phyloP scores from a whole-genome alignment of 257 asterid species.

The Leonotis leonurus region DNA sequence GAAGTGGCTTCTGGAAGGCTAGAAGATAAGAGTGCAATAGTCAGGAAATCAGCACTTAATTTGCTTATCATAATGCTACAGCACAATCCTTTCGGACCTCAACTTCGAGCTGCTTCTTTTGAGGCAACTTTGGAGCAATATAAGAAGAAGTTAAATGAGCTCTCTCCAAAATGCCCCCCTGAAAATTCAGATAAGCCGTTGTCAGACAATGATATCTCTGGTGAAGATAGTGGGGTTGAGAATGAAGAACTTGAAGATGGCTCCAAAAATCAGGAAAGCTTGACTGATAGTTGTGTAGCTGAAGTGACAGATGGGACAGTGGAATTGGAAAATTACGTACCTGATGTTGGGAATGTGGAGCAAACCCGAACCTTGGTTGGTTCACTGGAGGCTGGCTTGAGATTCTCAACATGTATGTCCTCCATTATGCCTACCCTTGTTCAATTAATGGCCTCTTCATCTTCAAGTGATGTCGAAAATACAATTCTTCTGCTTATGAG shows the following conservation, averaged over 20 bases:
- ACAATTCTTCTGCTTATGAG: slow-evolving; percentile 93
- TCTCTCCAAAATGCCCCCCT: slow-evolving; percentile 42
- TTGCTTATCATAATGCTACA: slow-evolving; percentile 87
- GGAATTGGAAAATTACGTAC: slow-evolving; percentile 54
- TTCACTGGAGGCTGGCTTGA: slow-evolving; percentile 87
- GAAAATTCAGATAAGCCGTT: slow-evolving; percentile 30
- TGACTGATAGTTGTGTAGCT: slow-evolving; percentile 64
- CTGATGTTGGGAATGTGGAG: slow-evolving; percentile 90
- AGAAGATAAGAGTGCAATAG: slow-evolving; percentile 98
- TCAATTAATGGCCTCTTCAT: slow-evolving; percentile 95
- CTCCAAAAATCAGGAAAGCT: slow-evolving; percentile 40
- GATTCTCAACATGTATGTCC: slow-evolving; percentile 77
- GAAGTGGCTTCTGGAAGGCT: slow-evolving; percentile 88
- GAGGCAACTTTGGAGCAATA: slow-evolving; percentile 95
- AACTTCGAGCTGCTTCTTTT: slow-evolving; percentile 77
- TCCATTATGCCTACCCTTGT: slow-evolving; percentile 76
- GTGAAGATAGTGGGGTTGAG: slow-evolving; percentile 50
- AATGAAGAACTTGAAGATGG: slow-evolving; percentile 36
- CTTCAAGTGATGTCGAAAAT: slow-evolving; percentile 91
- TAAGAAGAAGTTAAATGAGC: slow-evolving; percentile 72
- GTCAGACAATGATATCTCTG: slow-evolving; percentile 41
- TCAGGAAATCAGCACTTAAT: slow-evolving; percentile 90
- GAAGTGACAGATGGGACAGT: slow-evolving; percentile 27
- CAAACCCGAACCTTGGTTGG: slow-evolving; percentile 95
- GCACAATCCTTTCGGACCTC: slow-evolving; percentile 98